phyloP scores from a whole-genome alignment of 441 rosid species.

The Gossypium laxum region DNA sequence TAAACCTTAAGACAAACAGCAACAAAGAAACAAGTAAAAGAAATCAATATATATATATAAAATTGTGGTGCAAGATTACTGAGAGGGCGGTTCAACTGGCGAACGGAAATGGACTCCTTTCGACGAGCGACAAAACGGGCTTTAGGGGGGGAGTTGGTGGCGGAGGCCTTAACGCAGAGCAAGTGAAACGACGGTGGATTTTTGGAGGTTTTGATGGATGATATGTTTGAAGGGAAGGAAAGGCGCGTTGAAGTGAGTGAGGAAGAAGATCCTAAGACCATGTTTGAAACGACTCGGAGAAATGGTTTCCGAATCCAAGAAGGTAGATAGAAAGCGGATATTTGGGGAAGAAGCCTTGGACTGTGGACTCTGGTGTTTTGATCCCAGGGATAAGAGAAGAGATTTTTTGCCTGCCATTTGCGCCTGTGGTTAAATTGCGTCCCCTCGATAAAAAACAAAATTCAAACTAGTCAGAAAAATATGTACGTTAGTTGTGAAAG shows the following conservation, averaged over 20 bases:
- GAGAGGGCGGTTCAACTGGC: slow-evolving; percentile 65
- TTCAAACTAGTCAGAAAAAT: too few species aligned
- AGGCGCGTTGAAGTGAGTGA: slow-evolving; percentile 14
- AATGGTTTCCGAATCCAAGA: not conserved
- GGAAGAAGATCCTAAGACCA: slow-evolving; percentile 16
- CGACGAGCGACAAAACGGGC: slow-evolving; percentile 76
- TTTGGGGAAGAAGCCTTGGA: not conserved
- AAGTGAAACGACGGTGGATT: slow-evolving; percentile 16
- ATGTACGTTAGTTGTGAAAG: too few species aligned
- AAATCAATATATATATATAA: not conserved
- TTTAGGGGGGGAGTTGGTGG: slow-evolving; percentile 35
- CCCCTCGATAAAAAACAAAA: too few species aligned
- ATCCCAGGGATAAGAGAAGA: not conserved
- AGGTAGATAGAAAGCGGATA: not conserved
- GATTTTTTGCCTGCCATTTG: not conserved
- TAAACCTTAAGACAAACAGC: not conserved
- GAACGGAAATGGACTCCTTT: slow-evolving; percentile 56
- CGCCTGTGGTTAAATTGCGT: not conserved
- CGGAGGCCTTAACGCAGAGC: slow-evolving; percentile 31
- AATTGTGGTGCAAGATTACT: slow-evolving; percentile 37
- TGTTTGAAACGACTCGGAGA: not conserved
- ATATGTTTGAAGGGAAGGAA: slow-evolving; percentile 20
- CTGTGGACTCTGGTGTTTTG: not conserved
- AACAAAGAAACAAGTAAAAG: not conserved
- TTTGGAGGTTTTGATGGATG: slow-evolving; percentile 11